These are phyloP conservation scores for Ophiostoma himal-ulmi DNA, from an alignment of 2,329 filamentous ascomycete genomes.

Conservation along the genomic window DNA sequence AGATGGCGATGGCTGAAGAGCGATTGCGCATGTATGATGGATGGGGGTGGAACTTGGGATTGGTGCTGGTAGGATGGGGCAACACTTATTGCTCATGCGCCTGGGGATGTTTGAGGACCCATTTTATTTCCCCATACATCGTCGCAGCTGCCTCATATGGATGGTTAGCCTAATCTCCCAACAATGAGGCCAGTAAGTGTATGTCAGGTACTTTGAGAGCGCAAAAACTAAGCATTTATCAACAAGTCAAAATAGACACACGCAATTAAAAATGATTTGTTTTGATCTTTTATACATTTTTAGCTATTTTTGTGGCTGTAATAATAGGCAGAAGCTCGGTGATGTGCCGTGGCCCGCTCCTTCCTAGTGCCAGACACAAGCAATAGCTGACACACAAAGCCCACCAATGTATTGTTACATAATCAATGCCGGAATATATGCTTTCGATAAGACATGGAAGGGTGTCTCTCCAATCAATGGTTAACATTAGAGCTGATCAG, in stretches of 20 bases:
- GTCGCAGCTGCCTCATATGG: conserved; percentile 11
- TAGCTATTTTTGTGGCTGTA: no score
- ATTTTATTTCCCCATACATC: conserved; percentile 7
- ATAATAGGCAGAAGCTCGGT: background rate
- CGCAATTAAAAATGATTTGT: background rate
- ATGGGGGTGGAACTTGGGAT: conserved; percentile 7
- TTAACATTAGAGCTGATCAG: background rate
- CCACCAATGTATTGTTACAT: background rate
- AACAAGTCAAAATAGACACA: background rate
- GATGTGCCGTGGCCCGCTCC: background rate
- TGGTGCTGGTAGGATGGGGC: background rate
- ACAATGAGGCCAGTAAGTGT: background rate
- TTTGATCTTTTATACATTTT: no score
- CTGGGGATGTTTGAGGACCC: background rate
- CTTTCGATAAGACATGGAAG: background rate
- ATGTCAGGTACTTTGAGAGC: background rate
- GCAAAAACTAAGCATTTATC: background rate
- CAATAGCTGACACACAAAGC: background rate
- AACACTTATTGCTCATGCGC: conserved; percentile 1
- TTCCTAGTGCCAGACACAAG: background rate
- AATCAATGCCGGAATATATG: background rate
- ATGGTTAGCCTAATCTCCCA: background rate
- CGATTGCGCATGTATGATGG: conserved; percentile 3
- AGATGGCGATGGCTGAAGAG: background rate
- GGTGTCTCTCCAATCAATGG: background rate